Evolutionary conservation across 306 rosid genomes (phyloP), one percentile per base, ranked within the genome.

Genomic region (Fragaria nilgerrensis): DNA sequence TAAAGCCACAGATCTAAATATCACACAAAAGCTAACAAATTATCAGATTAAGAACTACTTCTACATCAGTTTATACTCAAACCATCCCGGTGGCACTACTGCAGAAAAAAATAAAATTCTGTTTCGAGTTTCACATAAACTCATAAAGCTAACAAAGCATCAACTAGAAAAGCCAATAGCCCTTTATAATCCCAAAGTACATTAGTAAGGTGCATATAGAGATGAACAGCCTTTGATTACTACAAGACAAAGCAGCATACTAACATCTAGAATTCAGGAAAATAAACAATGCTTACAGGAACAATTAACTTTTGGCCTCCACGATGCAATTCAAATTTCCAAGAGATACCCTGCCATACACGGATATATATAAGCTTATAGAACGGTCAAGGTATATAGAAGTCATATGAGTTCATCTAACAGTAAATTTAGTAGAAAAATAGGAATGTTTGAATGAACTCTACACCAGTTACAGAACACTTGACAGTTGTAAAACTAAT

Each of bases 281-380:
- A 37, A 75, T 68, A 77, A 79, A 82, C 11, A 74, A 43, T 79
- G 44, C 93, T 88, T 88, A 89, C 99, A 25, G 98, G 99, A 83
- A 91, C 36, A 74, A 92, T 81, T 76, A 96, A 81, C 90, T 92
- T 96, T 80, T 96, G 99, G 53, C 96, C 97, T 53, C 97, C 96
- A 0, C 99, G 97, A 75, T 85, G 87, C 87, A 92, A 82, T 82
- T 96, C 96, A 69, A 96, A 80, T 83, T 83, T 96, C 99, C 97
- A 92, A 82, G 71, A 86, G 80, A 91, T 86, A 48, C 97, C 99
- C 99, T 95, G 98, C 68, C 65, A 84, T 85, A 70, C 67, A 41
- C 52, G 83, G 67, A 72, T 70, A 45, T 72, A 25, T 73, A 5
- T 45, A 81, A 64, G 78, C 58, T 25, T 63, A 72, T 44, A 23